Evolutionary conservation across 768 basidiomycete species (phyloP).

Genomic region (Leccinellum rugosiceps): DNA sequence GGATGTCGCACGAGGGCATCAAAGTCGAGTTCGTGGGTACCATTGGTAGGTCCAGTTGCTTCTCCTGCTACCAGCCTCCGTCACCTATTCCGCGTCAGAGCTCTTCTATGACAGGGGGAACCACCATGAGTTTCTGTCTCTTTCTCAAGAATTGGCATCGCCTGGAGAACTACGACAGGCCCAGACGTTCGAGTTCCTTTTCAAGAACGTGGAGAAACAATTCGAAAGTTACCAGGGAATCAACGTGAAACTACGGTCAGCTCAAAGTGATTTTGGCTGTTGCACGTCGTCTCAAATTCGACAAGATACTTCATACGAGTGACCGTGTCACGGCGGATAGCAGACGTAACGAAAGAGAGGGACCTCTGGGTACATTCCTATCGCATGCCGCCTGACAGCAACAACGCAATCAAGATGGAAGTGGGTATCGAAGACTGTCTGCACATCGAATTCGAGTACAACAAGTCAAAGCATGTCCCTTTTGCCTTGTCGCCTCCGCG

Average conservation of each 20-base stretch:
- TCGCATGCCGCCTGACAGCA: constrained; percentile 97
- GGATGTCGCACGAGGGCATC: constrained; percentile 91
- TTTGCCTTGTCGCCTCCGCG: background rate
- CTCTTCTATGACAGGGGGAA: constrained; percentile 97
- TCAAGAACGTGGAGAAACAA: constrained; percentile 99
- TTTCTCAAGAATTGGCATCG: constrained; percentile 91
- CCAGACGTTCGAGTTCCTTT: constrained; percentile 93
- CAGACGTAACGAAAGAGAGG: constrained; percentile 88
- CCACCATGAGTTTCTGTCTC: constrained; percentile 95
- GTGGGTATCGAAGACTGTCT: constrained; percentile 99
- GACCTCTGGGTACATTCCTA: constrained; percentile 98
- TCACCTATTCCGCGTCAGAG: constrained; percentile 35
- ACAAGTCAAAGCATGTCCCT: constrained; percentile 88
- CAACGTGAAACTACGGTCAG: constrained; percentile 93
- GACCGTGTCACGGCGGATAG: constrained; percentile 86
- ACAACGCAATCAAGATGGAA: constrained; percentile 99
- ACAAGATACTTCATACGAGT: constrained; percentile 89
- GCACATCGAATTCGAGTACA: constrained; percentile 99
- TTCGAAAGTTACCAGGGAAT: constrained; percentile 98
- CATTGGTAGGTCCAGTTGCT: constrained; percentile 62
- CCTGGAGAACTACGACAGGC: constrained; percentile 98
- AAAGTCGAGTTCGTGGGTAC: constrained; percentile 97
- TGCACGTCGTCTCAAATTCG: constrained; percentile 4
- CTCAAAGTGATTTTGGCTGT: background rate
- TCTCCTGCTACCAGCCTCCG: background rate